Conservation (phyloP, 176 grass and related monocot genomes). For the Cymbopogon citratus region DNA sequence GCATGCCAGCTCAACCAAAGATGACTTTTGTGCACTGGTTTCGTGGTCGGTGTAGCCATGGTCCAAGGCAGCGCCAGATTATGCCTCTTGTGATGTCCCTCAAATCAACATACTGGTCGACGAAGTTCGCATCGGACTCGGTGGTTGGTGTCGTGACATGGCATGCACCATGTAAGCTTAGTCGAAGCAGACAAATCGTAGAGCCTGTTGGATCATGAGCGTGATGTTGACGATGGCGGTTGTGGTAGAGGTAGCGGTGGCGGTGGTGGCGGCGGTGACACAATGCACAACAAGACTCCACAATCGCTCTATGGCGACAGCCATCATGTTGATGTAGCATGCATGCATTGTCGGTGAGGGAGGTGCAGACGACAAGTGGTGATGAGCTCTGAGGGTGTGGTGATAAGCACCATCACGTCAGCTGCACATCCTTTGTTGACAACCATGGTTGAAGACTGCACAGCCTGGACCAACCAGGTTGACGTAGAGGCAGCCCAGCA, state of each 20-base stretch:
- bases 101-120: conserved; percentile 20
- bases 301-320: background rate
- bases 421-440: conserved; percentile 13
- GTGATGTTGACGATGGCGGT: conserved; percentile 1
- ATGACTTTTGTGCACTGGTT: conserved; percentile 18
- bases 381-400: conserved; percentile 26
- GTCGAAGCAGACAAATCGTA: conserved; percentile 29
- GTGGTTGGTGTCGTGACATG: conserved; percentile 11
- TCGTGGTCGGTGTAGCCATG: conserved; percentile 30
- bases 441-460: conserved; percentile 38
- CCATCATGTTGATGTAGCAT: conserved; percentile 31
- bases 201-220: conserved; percentile 19
- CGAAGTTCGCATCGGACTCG: conserved; percentile 3
- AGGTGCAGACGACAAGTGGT: conserved; percentile 27
- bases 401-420: conserved; percentile 38
- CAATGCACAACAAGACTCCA: conserved; percentile 13
- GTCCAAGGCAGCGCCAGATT: background rate
- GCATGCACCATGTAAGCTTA: conserved; percentile 30
- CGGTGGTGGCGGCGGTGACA: background rate
- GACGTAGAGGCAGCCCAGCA: conserved; percentile 35
- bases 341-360: conserved; percentile 34
- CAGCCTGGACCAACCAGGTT: conserved; percentile 39
- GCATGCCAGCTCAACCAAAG: conserved; percentile 39
- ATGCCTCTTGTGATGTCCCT: conserved; percentile 8
- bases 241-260: background rate